These are phyloP conservation scores for Mortierella claussenii DNA, from an alignment of 192 early-diverging fungal genomes.

Conservation along the genomic window DNA sequence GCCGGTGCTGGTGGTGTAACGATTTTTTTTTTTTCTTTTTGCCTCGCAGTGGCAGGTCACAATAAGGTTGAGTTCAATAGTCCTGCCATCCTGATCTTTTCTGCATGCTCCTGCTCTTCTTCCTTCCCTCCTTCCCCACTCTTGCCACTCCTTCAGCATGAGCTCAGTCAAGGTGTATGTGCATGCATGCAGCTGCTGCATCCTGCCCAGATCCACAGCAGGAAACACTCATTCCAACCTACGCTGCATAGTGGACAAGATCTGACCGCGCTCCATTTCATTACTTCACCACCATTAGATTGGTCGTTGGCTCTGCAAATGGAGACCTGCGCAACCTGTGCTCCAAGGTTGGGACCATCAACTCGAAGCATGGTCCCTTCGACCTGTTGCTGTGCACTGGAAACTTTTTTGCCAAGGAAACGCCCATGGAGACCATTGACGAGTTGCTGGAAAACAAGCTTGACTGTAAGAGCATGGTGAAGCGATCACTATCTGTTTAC, in stretches of 20 bases:
- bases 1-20: too few relatives aligned
- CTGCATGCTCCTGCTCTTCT: too few relatives aligned
- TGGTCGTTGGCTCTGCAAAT: slow-evolving; percentile 81
- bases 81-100: too few relatives aligned
- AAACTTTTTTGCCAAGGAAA: slow-evolving; percentile 77
- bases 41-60: too few relatives aligned
- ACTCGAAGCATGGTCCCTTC: slow-evolving; percentile 89
- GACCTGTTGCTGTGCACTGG: slow-evolving; percentile 83
- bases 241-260: background rate
- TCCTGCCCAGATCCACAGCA: too few relatives aligned
- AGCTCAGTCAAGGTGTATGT: slow-evolving; percentile 47
- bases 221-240: background rate
- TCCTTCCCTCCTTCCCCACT: background rate
- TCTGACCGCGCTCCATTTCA: background rate
- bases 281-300: slow-evolving; percentile 45
- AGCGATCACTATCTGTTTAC: background rate
- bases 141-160: slow-evolving; percentile 9
- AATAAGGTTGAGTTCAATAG: too few relatives aligned
- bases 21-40: too few relatives aligned
- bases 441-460: slow-evolving; percentile 66
- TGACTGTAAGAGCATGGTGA: slow-evolving; percentile 32
- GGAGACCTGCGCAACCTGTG: slow-evolving; percentile 76
- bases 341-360: slow-evolving; percentile 76
- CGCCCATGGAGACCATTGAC: slow-evolving; percentile 57
- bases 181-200: background rate